phyloP scores from a whole-genome alignment of 805 yeast genomes.

The Suhomyces pyralidae region DNA sequence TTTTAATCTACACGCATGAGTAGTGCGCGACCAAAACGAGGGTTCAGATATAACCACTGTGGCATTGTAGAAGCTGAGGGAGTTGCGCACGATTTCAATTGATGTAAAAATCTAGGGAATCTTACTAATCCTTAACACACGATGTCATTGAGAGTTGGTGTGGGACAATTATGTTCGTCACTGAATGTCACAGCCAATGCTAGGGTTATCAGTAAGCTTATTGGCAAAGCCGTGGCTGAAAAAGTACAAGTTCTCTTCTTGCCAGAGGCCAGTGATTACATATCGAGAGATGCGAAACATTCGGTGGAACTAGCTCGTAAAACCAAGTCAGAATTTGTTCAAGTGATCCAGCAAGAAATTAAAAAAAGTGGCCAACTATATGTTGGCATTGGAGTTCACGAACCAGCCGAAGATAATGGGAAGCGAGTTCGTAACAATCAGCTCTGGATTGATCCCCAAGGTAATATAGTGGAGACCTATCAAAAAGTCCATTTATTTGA shows the following conservation, averaged over 20 bases:
- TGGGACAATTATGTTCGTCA: slow-evolving; percentile 83
- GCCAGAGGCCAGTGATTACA: slow-evolving; percentile 93
- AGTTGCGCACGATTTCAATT: background rate
- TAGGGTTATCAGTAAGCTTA: slow-evolving; percentile 52
- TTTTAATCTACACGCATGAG: background rate
- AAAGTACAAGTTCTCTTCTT: slow-evolving; percentile 72
- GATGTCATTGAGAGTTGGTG: slow-evolving; percentile 47
- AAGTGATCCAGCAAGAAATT: slow-evolving; percentile 47
- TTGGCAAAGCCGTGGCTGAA: slow-evolving; percentile 57
- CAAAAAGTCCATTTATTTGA: slow-evolving; percentile 90
- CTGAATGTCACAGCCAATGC: slow-evolving; percentile 61
- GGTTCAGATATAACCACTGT: background rate
- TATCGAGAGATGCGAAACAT: slow-evolving; percentile 67
- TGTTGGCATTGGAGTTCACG: slow-evolving; percentile 87
- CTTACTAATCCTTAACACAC: background rate
- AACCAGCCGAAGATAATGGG: slow-evolving; percentile 47
- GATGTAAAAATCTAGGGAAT: background rate
- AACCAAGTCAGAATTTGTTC: slow-evolving; percentile 37
- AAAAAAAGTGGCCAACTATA: slow-evolving; percentile 42
- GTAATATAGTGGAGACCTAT: slow-evolving; percentile 65
- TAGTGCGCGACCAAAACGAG: background rate
- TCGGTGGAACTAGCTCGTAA: slow-evolving; percentile 55
- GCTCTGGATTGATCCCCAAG: slow-evolving; percentile 64
- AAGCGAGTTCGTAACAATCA: slow-evolving; percentile 53
- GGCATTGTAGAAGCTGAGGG: background rate